These are phyloP conservation scores for Alternaria ethzedia DNA, from an alignment of 2,329 filamentous ascomycete species.

Conservation along the genomic window DNA sequence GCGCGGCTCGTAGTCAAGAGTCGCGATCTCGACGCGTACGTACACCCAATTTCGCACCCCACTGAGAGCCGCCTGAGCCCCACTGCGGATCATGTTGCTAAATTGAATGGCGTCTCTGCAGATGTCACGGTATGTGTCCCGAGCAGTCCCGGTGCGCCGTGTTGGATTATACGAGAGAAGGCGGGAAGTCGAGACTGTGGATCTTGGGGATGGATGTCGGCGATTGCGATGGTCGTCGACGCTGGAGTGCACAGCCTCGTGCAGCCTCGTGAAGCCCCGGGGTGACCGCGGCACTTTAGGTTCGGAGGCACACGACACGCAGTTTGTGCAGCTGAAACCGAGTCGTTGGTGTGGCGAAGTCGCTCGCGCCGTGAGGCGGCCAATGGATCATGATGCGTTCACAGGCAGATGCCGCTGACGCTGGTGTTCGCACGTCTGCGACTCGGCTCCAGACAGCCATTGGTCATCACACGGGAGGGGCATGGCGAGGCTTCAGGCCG, in stretches of 20 bases:
- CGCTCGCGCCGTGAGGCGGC: constrained; percentile 4
- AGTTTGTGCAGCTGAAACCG: constrained; percentile 18
- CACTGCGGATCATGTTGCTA: constrained; percentile 24
- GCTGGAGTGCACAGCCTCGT: constrained; percentile 10
- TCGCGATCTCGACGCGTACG: constrained; percentile 21
- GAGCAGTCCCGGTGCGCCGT: constrained; percentile 3
- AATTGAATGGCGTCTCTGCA: constrained; percentile 13
- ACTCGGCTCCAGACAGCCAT: background rate
- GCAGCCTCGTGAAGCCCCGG: constrained; percentile 4
- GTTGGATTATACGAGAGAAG: background rate
- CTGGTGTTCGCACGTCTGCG: background rate
- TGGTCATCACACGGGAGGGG: background rate
- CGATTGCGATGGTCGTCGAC: background rate
- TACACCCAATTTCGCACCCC: constrained; percentile 23
- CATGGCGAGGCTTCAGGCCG: background rate
- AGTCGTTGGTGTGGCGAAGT: constrained; percentile 19
- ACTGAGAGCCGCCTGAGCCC: constrained; percentile 17
- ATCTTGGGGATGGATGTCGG: background rate
- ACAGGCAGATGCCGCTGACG: constrained; percentile 1
- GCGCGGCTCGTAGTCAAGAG: background rate
- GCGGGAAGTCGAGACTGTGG: background rate
- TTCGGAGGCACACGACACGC: constrained; percentile 1
- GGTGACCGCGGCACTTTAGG: constrained; percentile 12
- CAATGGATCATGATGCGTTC: constrained; percentile 13
- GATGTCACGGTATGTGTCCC: constrained; percentile 12